Conservation (phyloP, 345 rosid genomes). For the Iberis pinnata region DNA sequence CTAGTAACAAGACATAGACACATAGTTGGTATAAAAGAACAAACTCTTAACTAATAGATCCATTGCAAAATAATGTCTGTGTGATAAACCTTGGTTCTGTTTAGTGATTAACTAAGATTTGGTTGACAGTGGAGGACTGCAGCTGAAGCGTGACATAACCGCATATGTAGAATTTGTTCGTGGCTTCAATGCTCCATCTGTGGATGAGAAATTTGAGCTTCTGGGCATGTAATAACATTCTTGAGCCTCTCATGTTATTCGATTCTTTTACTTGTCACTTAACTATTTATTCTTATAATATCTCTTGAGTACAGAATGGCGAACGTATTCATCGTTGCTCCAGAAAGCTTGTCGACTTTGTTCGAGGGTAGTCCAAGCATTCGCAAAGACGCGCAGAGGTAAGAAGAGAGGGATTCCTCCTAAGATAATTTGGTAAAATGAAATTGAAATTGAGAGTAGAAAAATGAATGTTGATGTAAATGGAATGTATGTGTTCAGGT, state of each 20-base stretch:
- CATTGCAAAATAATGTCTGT: background rate
- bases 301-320: constrained; percentile 55
- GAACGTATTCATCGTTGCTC: constrained; percentile 91
- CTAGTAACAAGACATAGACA: too few species aligned
- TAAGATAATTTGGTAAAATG: too few species aligned
- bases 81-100: constrained; percentile 6
- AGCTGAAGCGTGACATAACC: constrained; percentile 89
- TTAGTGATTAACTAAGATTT: constrained; percentile 9
- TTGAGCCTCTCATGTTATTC: constrained; percentile 21
- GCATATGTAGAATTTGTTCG: constrained; percentile 88
- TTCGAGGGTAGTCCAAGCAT: constrained; percentile 95
- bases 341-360: constrained; percentile 85
- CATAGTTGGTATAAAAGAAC: too few species aligned
- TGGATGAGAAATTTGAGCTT: constrained; percentile 92
- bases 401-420: too few species aligned
- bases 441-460: too few species aligned
- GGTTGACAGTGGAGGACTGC: constrained; percentile 76
- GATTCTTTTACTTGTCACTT: background rate
- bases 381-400: constrained; percentile 88
- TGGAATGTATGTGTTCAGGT: constrained; percentile 42
- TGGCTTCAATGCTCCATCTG: constrained; percentile 77
- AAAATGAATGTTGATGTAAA: background rate
- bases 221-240: constrained; percentile 62
- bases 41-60: background rate
- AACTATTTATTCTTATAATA: background rate